Evolutionary conservation across 2,329 filamentous ascomycete genomes (phyloP).

Genomic region (Gaeumannomyces sp.): DNA sequence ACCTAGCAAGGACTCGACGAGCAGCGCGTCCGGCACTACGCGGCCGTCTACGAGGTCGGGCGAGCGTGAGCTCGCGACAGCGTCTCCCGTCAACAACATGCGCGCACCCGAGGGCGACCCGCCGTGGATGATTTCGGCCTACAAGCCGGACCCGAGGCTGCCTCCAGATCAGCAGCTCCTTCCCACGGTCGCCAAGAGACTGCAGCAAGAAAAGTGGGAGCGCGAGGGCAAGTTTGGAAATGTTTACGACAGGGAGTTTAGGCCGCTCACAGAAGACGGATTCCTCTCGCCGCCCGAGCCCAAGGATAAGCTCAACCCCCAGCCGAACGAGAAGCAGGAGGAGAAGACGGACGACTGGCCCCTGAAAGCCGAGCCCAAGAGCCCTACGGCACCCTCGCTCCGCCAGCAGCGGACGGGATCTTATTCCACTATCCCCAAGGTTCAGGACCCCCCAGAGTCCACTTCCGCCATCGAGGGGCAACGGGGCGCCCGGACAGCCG

Average conservation of each 20-base stretch:
- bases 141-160: constrained; percentile 88
- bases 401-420: constrained; percentile 41
- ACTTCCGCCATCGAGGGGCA: constrained; percentile 21
- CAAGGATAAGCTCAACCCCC: constrained; percentile 23
- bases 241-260: constrained; percentile 82
- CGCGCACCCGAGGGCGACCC: constrained; percentile 76
- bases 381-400: constrained; percentile 32
- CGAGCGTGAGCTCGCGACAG: constrained; percentile 41
- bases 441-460: constrained; percentile 38
- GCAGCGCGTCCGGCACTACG: constrained; percentile 40
- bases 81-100: constrained; percentile 43
- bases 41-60: constrained; percentile 59
- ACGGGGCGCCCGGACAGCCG: background rate
- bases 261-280: constrained; percentile 66
- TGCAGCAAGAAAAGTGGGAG: constrained; percentile 95
- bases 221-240: constrained; percentile 81
- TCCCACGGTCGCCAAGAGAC: constrained; percentile 82
- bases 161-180: constrained; percentile 94
- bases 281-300: constrained; percentile 39
- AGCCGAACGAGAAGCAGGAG: constrained; percentile 24
- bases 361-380: constrained; percentile 42
- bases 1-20: constrained; percentile 39
- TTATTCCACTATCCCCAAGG: constrained; percentile 60
- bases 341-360: constrained; percentile 49
- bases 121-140: constrained; percentile 90